Conservation (phyloP, 441 rosid species). For the Mallotus repandus region DNA sequence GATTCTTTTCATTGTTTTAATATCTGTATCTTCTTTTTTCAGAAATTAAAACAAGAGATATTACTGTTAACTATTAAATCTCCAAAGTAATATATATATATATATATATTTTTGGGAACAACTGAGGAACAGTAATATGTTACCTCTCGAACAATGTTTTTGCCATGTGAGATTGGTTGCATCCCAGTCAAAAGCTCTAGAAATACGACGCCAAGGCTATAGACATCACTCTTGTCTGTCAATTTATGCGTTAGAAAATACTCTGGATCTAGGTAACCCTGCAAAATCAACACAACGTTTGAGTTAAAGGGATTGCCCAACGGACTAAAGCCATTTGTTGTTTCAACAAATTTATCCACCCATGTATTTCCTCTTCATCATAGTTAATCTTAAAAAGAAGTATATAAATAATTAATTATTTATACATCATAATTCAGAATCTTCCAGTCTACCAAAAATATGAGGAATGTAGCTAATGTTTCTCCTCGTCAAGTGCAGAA, state of each 20-base stretch:
- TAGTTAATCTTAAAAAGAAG: background rate
- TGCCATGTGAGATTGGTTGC: slow-evolving; percentile 93
- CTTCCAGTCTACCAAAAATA: background rate
- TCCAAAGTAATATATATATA: slow-evolving; percentile 2
- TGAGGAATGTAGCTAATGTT: too few species aligned
- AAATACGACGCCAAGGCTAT: slow-evolving; percentile 94
- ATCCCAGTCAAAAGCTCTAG: slow-evolving; percentile 90
- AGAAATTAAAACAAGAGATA: too few species aligned
- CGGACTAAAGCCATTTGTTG: background rate
- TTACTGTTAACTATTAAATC: background rate
- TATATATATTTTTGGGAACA: background rate
- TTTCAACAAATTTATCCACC: background rate
- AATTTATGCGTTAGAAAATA: slow-evolving; percentile 91
- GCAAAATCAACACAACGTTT: slow-evolving; percentile 28
- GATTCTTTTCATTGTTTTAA: too few species aligned
- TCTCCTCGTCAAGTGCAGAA: too few species aligned
- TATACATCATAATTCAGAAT: background rate
- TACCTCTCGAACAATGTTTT: slow-evolving; percentile 97
- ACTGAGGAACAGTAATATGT: slow-evolving; percentile 6
- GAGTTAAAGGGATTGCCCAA: background rate
- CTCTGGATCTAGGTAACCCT: slow-evolving; percentile 99
- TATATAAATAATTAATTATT: background rate
- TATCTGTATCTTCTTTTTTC: background rate
- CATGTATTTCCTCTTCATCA: background rate
- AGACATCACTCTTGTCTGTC: slow-evolving; percentile 97